Conservation (phyloP, 441 rosid genomes). For the Theobroma grandiflorum region DNA sequence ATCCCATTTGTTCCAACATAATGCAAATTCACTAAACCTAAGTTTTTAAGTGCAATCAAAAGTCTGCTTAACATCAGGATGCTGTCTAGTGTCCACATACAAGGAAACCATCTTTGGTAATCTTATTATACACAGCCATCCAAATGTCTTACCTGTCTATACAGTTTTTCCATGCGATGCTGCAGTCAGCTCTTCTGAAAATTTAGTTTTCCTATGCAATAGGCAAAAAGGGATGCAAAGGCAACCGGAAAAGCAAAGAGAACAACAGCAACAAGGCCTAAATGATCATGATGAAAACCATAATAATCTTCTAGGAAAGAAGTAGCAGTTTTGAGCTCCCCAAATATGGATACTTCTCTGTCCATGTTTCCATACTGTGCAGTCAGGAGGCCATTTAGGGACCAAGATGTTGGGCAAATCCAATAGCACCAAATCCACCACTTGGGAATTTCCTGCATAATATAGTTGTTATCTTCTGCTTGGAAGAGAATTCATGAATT, state of each 20-base stretch:
- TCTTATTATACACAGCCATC: no score
- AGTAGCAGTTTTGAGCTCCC: constrained; percentile 23
- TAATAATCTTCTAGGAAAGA: constrained; percentile 38
- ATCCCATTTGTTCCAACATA: no score
- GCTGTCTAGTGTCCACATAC: no score
- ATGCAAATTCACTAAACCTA: no score
- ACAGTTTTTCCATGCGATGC: no score
- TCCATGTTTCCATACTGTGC: constrained; percentile 68
- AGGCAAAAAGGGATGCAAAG: constrained; percentile 43
- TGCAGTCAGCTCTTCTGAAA: constrained; percentile 34
- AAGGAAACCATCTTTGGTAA: no score
- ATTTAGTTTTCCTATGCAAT: constrained; percentile 37
- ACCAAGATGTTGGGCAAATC: constrained; percentile 73
- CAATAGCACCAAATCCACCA: constrained; percentile 87
- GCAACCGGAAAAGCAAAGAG: constrained; percentile 27
- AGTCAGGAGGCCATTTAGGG: constrained; percentile 51
- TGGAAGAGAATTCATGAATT: not conserved
- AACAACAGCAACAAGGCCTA: constrained; percentile 31
- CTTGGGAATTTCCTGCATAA: constrained; percentile 57
- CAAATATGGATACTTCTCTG: constrained; percentile 39
- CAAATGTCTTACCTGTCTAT: no score
- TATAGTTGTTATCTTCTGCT: not conserved
- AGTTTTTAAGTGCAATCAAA: no score
- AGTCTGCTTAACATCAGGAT: no score
- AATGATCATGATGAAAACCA: constrained; percentile 36